Conservation (phyloP, 345 rosid species). For the Eucalyptus microcorys region DNA sequence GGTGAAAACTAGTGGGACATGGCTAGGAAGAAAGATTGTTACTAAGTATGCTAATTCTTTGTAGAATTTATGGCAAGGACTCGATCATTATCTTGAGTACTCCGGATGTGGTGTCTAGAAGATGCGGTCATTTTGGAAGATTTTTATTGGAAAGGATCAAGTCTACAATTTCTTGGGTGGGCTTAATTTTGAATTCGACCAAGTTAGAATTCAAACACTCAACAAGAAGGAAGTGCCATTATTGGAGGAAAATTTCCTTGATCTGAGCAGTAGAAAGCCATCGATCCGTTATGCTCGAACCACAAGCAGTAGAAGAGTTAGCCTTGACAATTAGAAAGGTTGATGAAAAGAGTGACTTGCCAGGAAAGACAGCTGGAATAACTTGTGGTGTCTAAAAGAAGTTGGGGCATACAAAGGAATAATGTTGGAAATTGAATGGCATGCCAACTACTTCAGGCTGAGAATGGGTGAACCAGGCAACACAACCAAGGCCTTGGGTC, state of each 20-base stretch:
- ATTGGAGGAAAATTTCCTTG: not conserved
- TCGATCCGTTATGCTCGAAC: not conserved
- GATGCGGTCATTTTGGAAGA: too few relatives aligned
- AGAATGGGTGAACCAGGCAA: not conserved
- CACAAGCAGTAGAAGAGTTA: not conserved
- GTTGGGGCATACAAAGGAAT: not conserved
- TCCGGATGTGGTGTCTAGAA: not conserved
- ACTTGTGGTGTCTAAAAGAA: not conserved
- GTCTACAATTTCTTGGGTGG: not conserved
- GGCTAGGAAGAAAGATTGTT: too few relatives aligned
- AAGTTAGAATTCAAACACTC: not conserved
- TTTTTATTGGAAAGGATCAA: not conserved
- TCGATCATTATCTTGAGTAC: too few relatives aligned
- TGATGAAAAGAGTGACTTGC: not conserved
- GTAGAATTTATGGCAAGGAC: not conserved
- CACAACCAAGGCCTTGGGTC: not conserved
- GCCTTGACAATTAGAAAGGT: not conserved
- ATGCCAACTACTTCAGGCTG: rapidly evolving
- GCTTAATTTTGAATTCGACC: not conserved
- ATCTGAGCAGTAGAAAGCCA: not conserved
- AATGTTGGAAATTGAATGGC: not conserved
- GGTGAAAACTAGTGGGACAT: not conserved
- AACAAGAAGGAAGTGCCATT: not conserved
- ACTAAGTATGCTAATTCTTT: too few relatives aligned
- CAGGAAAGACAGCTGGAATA: rapidly evolving